Evolutionary conservation across 1,284 basidiomycete genomes (phyloP).

Genomic region (Mycosarcoma mackinlayi): DNA sequence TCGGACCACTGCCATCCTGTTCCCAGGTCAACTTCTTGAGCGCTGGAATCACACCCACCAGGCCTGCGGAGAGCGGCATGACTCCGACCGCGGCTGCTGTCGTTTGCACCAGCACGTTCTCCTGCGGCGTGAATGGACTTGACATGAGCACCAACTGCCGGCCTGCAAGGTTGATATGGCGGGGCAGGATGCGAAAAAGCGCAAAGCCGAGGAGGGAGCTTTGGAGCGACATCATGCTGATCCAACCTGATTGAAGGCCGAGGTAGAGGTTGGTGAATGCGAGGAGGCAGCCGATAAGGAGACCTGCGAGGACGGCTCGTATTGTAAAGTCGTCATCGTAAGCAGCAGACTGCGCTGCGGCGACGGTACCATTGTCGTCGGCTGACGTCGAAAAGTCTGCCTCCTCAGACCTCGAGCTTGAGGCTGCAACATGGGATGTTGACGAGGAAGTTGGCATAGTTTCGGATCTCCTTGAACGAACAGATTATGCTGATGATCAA

Average conservation of each 20-base stretch:
- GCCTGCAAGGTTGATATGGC: slow-evolving; percentile 29
- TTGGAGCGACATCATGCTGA: slow-evolving; percentile 91
- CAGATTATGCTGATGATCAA: background rate
- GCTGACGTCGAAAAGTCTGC: background rate
- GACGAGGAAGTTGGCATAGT: slow-evolving; percentile 14
- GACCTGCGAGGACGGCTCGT: slow-evolving; percentile 74
- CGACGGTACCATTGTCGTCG: background rate
- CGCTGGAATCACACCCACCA: slow-evolving; percentile 94
- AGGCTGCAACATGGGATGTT: background rate
- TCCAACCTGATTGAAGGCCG: slow-evolving; percentile 81
- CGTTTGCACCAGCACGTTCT: slow-evolving; percentile 90
- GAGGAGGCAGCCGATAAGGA: slow-evolving; percentile 78
- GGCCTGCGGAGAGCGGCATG: slow-evolving; percentile 89
- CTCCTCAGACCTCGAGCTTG: slow-evolving; percentile 1
- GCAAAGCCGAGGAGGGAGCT: slow-evolving; percentile 90
- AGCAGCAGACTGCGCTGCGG: background rate
- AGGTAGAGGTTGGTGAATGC: slow-evolving; percentile 83
- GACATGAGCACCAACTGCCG: slow-evolving; percentile 32
- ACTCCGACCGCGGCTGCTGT: slow-evolving; percentile 82
- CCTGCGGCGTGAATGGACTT: slow-evolving; percentile 80
- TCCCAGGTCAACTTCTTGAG: slow-evolving; percentile 80
- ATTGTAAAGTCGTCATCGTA: slow-evolving; percentile 43
- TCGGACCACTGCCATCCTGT: slow-evolving; percentile 80
- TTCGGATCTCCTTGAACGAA: background rate
- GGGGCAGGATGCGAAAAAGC: slow-evolving; percentile 76